Evolutionary conservation across 202 grass and related monocot genomes (phyloP).

Genomic region (Digitaria exilis): DNA sequence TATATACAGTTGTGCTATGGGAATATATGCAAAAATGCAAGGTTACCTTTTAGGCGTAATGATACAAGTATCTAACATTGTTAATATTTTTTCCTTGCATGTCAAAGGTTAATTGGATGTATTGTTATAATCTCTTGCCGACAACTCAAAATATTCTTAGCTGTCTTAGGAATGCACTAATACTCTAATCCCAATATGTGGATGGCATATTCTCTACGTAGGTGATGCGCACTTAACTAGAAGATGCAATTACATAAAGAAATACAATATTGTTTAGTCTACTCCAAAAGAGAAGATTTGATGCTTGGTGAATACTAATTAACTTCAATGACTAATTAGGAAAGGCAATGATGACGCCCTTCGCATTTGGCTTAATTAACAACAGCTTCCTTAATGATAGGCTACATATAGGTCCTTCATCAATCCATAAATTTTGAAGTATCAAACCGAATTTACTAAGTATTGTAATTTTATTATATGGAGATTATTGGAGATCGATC

Average conservation of each 20-base stretch:
- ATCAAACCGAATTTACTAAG: too few relatives aligned
- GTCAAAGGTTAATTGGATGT: background rate
- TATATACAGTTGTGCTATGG: background rate
- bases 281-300: background rate
- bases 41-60: background rate
- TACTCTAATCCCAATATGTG: background rate
- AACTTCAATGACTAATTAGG: background rate
- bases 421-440: background rate
- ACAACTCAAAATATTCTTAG: slow-evolving; percentile 18
- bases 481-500: too few relatives aligned
- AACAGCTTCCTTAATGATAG: background rate
- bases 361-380: background rate
- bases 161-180: background rate
- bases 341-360: background rate
- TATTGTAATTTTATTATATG: too few relatives aligned
- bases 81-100: background rate
- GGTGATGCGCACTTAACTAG: slow-evolving; percentile 4
- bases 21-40: slow-evolving; percentile 29
- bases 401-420: background rate
- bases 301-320: slow-evolving; percentile 21
- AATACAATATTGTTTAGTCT: background rate
- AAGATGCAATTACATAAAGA: background rate
- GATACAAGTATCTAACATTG: background rate
- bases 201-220: slow-evolving; percentile 10
- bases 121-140: background rate